Evolutionary conservation across 108 stramenopile genomes (phyloP).

Genomic region (Cyclotella baltica): DNA sequence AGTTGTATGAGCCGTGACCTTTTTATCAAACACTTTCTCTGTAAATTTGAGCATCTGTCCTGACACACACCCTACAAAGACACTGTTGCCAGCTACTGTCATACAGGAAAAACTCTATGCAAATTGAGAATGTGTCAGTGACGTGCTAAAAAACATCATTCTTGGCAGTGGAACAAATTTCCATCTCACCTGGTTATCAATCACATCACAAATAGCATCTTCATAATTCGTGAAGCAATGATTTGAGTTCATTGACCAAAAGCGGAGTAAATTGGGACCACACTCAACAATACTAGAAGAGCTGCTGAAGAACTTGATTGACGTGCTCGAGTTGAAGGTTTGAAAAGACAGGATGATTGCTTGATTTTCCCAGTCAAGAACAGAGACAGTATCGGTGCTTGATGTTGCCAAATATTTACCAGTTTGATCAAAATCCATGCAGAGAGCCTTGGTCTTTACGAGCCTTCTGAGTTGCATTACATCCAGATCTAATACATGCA

Average conservation of each 20-base stretch:
- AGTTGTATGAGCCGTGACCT: conserved; percentile 62
- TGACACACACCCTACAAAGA: conserved; percentile 19
- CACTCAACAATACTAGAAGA: conserved; percentile 37
- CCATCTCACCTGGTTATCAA: conserved; percentile 11
- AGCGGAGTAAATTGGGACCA: conserved; percentile 40
- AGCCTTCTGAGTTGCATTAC: conserved; percentile 48
- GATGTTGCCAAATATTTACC: conserved; percentile 55
- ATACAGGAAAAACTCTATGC: conserved; percentile 12
- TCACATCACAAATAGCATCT: not conserved
- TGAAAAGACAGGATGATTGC: conserved; percentile 10
- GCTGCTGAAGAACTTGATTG: conserved; percentile 8
- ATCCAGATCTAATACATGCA: conserved; percentile 55
- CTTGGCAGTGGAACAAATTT: not conserved
- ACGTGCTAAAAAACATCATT: not conserved
- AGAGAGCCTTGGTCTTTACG: conserved; percentile 31
- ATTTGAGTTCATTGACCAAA: conserved; percentile 25
- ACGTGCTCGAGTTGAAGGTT: conserved; percentile 13
- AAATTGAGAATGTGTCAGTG: not conserved
- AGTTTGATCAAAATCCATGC: conserved; percentile 59
- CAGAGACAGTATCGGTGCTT: conserved; percentile 54
- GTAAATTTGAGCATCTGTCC: conserved; percentile 41
- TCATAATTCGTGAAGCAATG: conserved; percentile 25
- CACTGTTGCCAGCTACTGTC: not conserved
- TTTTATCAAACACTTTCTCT: conserved; percentile 33
- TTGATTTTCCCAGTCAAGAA: conserved; percentile 67